These are phyloP conservation scores for Detonula confervacea DNA, from an alignment of 352 stramenopile species.

Conservation along the genomic window DNA sequence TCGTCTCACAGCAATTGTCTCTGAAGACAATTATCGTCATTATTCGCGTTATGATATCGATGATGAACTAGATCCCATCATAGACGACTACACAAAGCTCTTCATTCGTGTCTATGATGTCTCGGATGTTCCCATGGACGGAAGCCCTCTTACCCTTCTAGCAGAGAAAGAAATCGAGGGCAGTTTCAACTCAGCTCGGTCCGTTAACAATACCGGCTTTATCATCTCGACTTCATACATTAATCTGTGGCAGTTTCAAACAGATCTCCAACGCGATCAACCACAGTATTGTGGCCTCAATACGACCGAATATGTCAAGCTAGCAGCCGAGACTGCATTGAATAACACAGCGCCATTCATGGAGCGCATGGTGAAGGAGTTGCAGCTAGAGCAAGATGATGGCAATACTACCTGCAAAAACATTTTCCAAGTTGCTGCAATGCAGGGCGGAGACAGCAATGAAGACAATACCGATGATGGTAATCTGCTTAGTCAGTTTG, in stretches of 20 bases:
- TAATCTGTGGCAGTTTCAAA: slow-evolving; percentile 19
- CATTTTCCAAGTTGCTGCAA: slow-evolving; percentile 53
- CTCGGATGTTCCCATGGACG: slow-evolving; percentile 30
- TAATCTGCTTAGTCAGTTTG: slow-evolving; percentile 41
- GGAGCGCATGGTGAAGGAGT: slow-evolving; percentile 35
- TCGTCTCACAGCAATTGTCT: slow-evolving; percentile 34
- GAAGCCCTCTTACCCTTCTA: slow-evolving; percentile 35
- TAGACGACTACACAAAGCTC: slow-evolving; percentile 32
- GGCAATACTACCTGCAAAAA: slow-evolving; percentile 33
- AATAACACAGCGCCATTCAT: slow-evolving; percentile 39
- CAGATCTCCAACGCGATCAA: slow-evolving; percentile 17
- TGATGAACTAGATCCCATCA: slow-evolving; percentile 7
- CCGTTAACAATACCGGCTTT: slow-evolving; percentile 21
- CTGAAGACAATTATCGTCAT: background rate
- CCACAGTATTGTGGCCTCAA: slow-evolving; percentile 50
- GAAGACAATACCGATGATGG: slow-evolving; percentile 22
- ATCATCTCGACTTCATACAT: slow-evolving; percentile 38
- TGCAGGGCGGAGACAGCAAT: slow-evolving; percentile 45
- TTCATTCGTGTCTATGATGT: slow-evolving; percentile 47
- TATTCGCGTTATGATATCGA: background rate
- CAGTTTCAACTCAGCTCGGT: slow-evolving; percentile 33
- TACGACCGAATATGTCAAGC: slow-evolving; percentile 34
- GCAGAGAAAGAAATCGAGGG: slow-evolving; percentile 44
- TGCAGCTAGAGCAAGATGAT: slow-evolving; percentile 37
- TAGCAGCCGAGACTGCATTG: slow-evolving; percentile 36